Percentiles rank a stretch among this genome's conserved stretches.
Conservation (phyloP, 768 basidiomycete genomes). For the Albatrellus ellisii region DNA sequence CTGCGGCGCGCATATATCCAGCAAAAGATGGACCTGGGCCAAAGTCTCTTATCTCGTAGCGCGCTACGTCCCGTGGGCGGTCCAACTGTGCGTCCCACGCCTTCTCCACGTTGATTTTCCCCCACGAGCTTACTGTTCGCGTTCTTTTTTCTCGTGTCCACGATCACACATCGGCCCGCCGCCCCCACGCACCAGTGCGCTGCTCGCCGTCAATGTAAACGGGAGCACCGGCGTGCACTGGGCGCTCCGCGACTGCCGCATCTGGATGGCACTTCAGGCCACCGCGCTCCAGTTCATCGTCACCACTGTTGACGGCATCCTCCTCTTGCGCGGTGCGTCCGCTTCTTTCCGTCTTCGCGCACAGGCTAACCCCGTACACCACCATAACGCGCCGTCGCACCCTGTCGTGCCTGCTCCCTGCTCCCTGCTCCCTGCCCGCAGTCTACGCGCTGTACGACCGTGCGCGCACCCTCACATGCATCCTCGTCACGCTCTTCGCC, state of each 20-base stretch:
- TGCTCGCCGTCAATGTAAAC: slow-evolving; percentile 16
- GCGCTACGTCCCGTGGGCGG: neutral
- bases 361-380: no score
- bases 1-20: no score
- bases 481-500: slow-evolving; percentile 10
- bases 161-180: slow-evolving; percentile 10
- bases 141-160: slow-evolving; percentile 15
- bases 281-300: slow-evolving; percentile 15
- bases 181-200: slow-evolving; percentile 7
- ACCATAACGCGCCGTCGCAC: neutral
- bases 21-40: slow-evolving; percentile 12
- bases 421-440: no score
- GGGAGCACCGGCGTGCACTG: slow-evolving; percentile 15
- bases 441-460: slow-evolving; percentile 17
- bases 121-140: slow-evolving; percentile 13
- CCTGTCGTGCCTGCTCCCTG: no score
- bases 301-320: slow-evolving; percentile 17
- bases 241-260: slow-evolving; percentile 10
- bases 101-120: neutral
- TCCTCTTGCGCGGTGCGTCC: slow-evolving; percentile 15
- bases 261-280: slow-evolving; percentile 16
- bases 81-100: neutral
- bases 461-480: slow-evolving; percentile 6
- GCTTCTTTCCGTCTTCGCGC: no score
- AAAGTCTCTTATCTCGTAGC: neutral